phyloP scores from a whole-genome alignment of 1,139 yeast species.

The Pichia sp. region DNA sequence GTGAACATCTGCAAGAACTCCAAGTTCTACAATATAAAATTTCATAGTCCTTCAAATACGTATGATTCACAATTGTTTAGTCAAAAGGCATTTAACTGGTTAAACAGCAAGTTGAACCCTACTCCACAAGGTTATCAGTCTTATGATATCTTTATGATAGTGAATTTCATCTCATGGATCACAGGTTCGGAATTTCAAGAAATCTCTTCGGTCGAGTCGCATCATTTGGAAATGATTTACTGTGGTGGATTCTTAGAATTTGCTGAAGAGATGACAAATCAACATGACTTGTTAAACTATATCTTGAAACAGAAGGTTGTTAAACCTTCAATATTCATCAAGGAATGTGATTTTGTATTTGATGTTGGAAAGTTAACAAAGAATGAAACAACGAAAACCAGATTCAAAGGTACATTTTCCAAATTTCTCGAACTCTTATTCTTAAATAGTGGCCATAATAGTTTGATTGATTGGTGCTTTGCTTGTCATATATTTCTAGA shows the following conservation, averaged over 20 bases:
- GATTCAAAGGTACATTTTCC: neutral
- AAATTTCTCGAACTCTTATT: neutral
- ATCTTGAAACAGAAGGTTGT: neutral
- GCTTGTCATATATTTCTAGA: neutral
- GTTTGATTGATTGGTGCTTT: conserved; percentile 4
- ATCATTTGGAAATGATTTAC: conserved; percentile 9
- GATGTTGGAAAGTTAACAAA: neutral
- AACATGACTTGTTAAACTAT: conserved; percentile 37
- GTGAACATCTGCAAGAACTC: conserved; percentile 38
- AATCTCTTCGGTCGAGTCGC: neutral
- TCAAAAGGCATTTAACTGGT: conserved; percentile 45
- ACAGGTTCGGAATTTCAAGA: conserved; percentile 28
- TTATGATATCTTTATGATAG: conserved; percentile 29
- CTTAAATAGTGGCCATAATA: neutral
- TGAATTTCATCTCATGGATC: conserved; percentile 46
- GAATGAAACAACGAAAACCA: neutral
- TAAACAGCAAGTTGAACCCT: conserved; percentile 43
- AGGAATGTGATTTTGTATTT: neutral
- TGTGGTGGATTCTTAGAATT: conserved; percentile 8
- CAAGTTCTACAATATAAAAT: conserved; percentile 28
- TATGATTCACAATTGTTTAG: conserved; percentile 21
- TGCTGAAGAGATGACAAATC: conserved; percentile 43
- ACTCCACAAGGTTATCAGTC: conserved; percentile 12
- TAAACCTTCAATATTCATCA: neutral
- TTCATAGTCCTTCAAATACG: conserved; percentile 13